A percentile compares a stretch with the other conserved stretches of the same genome.
Conservation (phyloP, 768 basidiomycete genomes). For the Pisolithus microcarpus region DNA sequence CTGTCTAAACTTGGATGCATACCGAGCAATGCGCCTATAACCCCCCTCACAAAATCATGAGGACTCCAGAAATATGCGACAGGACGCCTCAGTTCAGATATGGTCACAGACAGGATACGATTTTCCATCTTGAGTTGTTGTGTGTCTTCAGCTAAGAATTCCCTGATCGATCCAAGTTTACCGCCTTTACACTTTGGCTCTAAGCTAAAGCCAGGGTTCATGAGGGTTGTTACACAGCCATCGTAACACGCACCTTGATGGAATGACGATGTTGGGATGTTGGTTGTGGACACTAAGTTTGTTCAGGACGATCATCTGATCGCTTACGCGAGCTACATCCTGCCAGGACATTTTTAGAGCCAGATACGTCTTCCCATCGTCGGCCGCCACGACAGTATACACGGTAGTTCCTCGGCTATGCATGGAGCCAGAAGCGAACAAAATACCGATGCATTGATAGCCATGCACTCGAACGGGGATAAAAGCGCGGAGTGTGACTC, state of each 20-base stretch:
- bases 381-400: neutral
- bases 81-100: slow-evolving; percentile 5
- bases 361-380: neutral
- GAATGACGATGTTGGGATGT: neutral
- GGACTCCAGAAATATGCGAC: slow-evolving; percentile 12
- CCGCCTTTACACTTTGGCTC: neutral
- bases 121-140: neutral
- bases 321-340: neutral
- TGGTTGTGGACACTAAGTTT: neutral
- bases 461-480: slow-evolving; percentile 3
- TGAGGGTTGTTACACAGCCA: neutral
- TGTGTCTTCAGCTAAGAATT: neutral
- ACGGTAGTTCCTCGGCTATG: slow-evolving; percentile 8
- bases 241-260: neutral
- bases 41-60: slow-evolving; percentile 13
- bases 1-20: neutral
- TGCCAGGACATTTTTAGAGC: slow-evolving; percentile 9
- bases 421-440: slow-evolving; percentile 8
- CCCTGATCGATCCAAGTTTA: slow-evolving; percentile 3
- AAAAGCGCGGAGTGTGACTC: neutral
- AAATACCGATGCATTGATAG: neutral
- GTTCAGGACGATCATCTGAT: neutral
- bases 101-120: neutral
- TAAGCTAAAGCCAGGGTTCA: neutral
- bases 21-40: slow-evolving; percentile 12